Evolutionary conservation across 768 basidiomycete species (phyloP), one percentile per base, ranked within the genome.

Genomic region (Lactifluus subvellereus): DNA sequence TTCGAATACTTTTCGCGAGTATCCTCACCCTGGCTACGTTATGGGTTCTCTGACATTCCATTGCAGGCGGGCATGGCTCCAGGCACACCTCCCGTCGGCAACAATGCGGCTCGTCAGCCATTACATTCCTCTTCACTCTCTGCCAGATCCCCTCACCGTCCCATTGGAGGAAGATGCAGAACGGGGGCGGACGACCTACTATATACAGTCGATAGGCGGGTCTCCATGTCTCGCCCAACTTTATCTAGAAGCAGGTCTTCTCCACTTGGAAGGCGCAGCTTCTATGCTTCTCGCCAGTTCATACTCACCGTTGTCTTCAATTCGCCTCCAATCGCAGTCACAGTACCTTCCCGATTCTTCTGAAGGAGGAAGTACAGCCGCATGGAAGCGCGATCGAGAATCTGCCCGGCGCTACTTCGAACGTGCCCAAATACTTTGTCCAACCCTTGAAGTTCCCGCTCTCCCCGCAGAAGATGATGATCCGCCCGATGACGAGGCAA

Each of bases 1-100:
- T 92, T 92, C 66, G 89, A 91, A 74, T 89, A 81, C 67, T 89
- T 91, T 67, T 72, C 89, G 89, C 87, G 70, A 71, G 89, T 80
- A 42, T 51, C 53, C 63, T 11, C 40, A 50, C 48, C 6, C 3
- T 37, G 49, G 10, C 4, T 9, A 20, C n/a, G 2, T 33, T 18
- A 18, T 42, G 6, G 38, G 33, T 40, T 51, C 50, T 14, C 50
- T 54, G 38, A 60, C 45, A 42, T 43, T 40, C 3, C 51, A 45
- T 50, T 30, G 18, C 68, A 92, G 90, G 66, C 89, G 89, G 54
- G 88, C 89, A 38, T 92, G 90, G 90, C 86, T 86, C 57, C 87
- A 87, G 71, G 83, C 86, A 3, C 87, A 84, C 71, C 76, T 85
- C 6, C 88, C 89, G 6, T 84, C 88, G 9, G 84, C 90, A 0